Evolutionary conservation across 768 basidiomycete species (phyloP), one percentile per base, ranked within the genome.

Genomic region (Lactifluus echinatus): DNA sequence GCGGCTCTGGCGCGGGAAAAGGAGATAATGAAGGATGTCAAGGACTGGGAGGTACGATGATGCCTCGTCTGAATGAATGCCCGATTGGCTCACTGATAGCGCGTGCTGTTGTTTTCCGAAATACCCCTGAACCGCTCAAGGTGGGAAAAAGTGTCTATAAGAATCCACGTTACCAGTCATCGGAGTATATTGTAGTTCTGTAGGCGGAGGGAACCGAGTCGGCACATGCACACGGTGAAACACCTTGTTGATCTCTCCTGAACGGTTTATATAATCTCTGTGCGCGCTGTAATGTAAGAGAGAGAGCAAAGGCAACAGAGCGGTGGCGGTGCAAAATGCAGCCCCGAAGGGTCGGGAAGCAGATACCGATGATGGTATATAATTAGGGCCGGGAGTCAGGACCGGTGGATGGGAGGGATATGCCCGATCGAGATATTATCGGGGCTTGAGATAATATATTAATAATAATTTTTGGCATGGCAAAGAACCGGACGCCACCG

Each of bases 21-120:
- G 72, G 88, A 83, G 73, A 91, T 97, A 66, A 97, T 97, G 95
- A 90, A 88, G 72, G 88, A 92, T 65, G 93, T 97, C 50, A 78
- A 79, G 55, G 90, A 83, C 37, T 97, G 94, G 94, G 84, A 90
- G 89, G 93, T 96, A 72, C 70, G 92, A 59, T 29, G 40, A 53
- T 39, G 26, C 31, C 42, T 44, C 43, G 66, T 60, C 51, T 68
- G 62, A 60, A 55, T 63, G 44, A 45, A 59, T 8, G 59, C 61
- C 62, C 62, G 66, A 66, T 66, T 63, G 55, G 53, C 59, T 55
- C 11, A 53, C 62, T 60, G 59, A 66, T 64, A 57, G 51, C 60
- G 49, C 57, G 48, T 57, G 57, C n/a, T n/a, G n/a, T 21, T 53
- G 54, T 50, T 49, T 55, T 29, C 26, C 40, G 47, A 33, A 46